phyloP scores from a whole-genome alignment of 73 alveolate species.

The Symbiodinium pilosum region DNA sequence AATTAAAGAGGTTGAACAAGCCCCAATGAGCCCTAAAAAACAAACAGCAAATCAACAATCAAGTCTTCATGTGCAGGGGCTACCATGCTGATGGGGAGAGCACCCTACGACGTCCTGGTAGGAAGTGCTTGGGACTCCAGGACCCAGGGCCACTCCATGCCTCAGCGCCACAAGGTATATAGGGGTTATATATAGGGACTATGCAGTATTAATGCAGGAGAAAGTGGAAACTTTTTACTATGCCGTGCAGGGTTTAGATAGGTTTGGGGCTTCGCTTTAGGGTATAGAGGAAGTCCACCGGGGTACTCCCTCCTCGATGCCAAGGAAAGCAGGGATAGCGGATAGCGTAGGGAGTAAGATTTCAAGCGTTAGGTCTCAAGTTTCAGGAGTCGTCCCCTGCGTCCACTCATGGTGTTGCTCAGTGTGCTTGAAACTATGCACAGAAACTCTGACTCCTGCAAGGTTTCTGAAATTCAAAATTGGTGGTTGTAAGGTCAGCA shows the following conservation, averaged over 20 bases:
- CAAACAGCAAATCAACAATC: background rate
- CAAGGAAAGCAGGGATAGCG: too few species aligned
- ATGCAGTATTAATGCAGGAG: too few species aligned
- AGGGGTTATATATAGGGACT: background rate
- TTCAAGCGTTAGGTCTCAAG: too few species aligned
- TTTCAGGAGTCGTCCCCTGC: too few species aligned
- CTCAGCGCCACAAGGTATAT: background rate
- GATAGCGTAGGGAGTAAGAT: too few species aligned
- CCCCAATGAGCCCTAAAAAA: background rate
- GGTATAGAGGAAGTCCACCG: background rate
- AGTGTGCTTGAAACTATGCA: too few species aligned
- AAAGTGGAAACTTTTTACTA: background rate
- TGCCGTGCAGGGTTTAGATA: background rate
- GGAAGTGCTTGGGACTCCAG: constrained; percentile 94
- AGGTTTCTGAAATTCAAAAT: background rate
- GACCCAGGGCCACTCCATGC: constrained; percentile 94
- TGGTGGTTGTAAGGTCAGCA: background rate
- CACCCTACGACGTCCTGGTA: constrained; percentile 90
- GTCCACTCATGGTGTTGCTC: too few species aligned
- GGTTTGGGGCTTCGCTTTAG: background rate
- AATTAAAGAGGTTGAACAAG: too few species aligned
- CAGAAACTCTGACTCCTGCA: too few species aligned
- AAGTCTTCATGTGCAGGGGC: too few species aligned
- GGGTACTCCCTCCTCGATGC: background rate
- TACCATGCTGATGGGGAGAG: too few species aligned